Evolutionary conservation across 345 rosid genomes (phyloP).

Genomic region (Melaleuca quinquenervia): DNA sequence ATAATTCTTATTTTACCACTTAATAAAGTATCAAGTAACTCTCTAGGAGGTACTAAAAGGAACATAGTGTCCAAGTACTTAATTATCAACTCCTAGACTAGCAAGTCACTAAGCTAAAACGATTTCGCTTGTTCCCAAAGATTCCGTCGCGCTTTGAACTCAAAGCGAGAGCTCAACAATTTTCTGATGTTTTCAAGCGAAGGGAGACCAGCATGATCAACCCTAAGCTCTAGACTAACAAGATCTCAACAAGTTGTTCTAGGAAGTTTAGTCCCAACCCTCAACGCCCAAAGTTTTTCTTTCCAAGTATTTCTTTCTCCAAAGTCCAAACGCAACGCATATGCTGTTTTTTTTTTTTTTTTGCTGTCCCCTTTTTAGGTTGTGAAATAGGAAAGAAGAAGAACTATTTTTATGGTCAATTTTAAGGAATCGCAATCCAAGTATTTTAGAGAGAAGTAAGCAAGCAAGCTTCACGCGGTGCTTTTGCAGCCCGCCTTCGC

Average conservation of each 20-base stretch:
- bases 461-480: background rate
- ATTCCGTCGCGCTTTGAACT: fast-evolving
- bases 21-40: background rate
- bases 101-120: fast-evolving
- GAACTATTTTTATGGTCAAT: no score
- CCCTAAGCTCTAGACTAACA: fast-evolving
- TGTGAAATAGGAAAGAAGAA: background rate
- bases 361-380: no score
- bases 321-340: background rate
- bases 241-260: background rate
- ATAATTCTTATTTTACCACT: no score
- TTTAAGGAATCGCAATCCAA: background rate
- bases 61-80: background rate
- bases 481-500: background rate
- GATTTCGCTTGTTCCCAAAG: fast-evolving
- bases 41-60: background rate
- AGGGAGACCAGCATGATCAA: background rate
- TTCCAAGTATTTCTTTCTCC: background rate
- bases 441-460: background rate
- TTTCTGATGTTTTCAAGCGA: no score
- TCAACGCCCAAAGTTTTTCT: background rate
- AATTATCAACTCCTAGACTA: no score
- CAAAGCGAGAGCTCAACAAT: fast-evolving
- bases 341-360: background rate
- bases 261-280: background rate